These are phyloP conservation scores for Nematocida parisii DNA, from an alignment of 371 early-diverging fungal species.

Conservation along the genomic window DNA sequence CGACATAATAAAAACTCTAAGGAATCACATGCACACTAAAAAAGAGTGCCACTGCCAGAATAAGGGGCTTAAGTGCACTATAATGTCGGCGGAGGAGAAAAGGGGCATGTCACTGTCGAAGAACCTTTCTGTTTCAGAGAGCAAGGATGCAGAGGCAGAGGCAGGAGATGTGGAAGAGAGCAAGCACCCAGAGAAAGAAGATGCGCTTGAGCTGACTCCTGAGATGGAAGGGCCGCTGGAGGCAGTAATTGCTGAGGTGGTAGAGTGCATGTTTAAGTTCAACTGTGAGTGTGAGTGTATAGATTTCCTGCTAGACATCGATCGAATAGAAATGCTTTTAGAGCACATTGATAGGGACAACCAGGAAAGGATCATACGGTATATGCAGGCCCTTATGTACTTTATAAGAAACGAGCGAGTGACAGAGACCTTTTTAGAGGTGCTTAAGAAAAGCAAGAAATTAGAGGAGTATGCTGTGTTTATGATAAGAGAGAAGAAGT, in stretches of 20 bases:
- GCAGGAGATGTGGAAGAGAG: neutral
- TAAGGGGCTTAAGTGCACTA: neutral
- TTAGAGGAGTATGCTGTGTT: slow-evolving; percentile 17
- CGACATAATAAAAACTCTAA: slow-evolving; percentile 40
- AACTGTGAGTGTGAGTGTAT: slow-evolving; percentile 69
- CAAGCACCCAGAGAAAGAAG: neutral
- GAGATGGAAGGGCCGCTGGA: neutral
- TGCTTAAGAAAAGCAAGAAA: slow-evolving; percentile 58
- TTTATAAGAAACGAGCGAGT: slow-evolving; percentile 32
- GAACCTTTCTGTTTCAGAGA: neutral
- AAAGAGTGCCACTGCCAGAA: neutral
- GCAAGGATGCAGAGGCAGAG: neutral
- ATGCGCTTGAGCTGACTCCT: neutral
- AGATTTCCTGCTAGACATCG: slow-evolving; percentile 69
- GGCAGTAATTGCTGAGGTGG: slow-evolving; percentile 23
- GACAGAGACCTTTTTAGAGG: slow-evolving; percentile 45
- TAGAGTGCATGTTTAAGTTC: slow-evolving; percentile 66
- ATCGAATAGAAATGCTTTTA: slow-evolving; percentile 51
- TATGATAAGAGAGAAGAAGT: slow-evolving; percentile 16
- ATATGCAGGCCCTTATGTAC: slow-evolving; percentile 48
- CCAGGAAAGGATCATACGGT: slow-evolving; percentile 63
- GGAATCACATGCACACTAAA: neutral
- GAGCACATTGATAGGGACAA: slow-evolving; percentile 66
- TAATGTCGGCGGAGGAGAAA: neutral
- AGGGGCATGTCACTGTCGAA: neutral